A percentile compares a stretch with the other conserved stretches of the same genome.
These are phyloP conservation scores for Lepraria neglecta DNA, from an alignment of 495 filamentous ascomycete genomes.

Conservation along the genomic window DNA sequence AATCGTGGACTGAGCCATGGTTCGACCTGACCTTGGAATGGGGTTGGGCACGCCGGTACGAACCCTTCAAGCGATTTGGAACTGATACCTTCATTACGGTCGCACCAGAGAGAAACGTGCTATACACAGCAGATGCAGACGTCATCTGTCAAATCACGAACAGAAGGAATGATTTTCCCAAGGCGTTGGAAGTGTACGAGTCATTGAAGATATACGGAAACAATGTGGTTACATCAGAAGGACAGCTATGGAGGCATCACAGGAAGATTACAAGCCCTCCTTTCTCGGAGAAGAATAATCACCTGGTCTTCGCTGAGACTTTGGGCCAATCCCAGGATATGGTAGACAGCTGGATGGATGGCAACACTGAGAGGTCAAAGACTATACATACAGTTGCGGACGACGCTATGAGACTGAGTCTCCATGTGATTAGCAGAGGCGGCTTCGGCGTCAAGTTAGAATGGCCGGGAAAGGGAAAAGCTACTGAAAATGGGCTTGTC, in stretches of 20 bases:
- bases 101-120: conserved; percentile 39
- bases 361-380: neutral
- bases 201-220: conserved; percentile 56
- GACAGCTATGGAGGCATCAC: conserved; percentile 57
- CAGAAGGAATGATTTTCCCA: conserved; percentile 60
- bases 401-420: conserved; percentile 54
- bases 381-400: conserved; percentile 15
- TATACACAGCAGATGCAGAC: conserved; percentile 52
- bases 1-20: conserved; percentile 24
- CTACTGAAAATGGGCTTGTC: neutral
- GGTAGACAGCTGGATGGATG: conserved; percentile 14
- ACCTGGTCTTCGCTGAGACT: conserved; percentile 55
- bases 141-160: conserved; percentile 54
- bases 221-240: conserved; percentile 61
- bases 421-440: conserved; percentile 63
- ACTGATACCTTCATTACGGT: conserved; percentile 52
- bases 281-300: conserved; percentile 68
- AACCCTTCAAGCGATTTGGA: conserved; percentile 37
- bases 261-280: conserved; percentile 60
- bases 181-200: conserved; percentile 52
- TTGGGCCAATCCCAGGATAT: conserved; percentile 31
- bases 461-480: conserved; percentile 38
- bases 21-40: conserved; percentile 31
- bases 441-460: conserved; percentile 56
- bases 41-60: conserved; percentile 37